A percentile compares a stretch with the other conserved stretches of the same genome.
Evolutionary conservation across 345 rosid genomes (phyloP).

Genomic region (Brassica incana): DNA sequence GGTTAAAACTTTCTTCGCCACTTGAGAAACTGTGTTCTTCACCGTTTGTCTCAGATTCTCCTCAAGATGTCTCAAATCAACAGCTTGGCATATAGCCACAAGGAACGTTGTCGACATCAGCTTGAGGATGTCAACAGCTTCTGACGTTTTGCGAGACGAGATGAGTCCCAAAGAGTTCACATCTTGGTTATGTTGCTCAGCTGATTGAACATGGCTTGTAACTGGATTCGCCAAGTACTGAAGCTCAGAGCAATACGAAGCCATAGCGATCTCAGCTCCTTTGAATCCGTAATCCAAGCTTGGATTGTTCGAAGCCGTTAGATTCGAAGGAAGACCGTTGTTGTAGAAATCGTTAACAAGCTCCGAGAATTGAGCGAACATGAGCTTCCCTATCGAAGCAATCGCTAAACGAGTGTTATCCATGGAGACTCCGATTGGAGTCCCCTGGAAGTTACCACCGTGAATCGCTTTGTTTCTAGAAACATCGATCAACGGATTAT

Average conservation of each 20-base stretch:
- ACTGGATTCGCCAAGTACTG: constrained; percentile 76
- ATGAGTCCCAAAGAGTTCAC: constrained; percentile 74
- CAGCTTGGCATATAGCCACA: constrained; percentile 66
- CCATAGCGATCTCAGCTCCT: constrained; percentile 88
- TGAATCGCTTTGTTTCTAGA: constrained; percentile 68
- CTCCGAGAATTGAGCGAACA: constrained; percentile 80
- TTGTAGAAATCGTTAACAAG: constrained; percentile 78
- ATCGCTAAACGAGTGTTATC: constrained; percentile 69
- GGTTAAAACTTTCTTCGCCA: constrained; percentile 53
- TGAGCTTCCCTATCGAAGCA: constrained; percentile 73
- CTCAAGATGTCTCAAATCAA: constrained; percentile 71
- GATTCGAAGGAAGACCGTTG: constrained; percentile 81
- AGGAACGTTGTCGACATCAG: constrained; percentile 71
- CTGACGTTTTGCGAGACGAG: constrained; percentile 65
- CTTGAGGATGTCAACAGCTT: constrained; percentile 63
- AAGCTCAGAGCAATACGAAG: constrained; percentile 77
- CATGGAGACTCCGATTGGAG: constrained; percentile 87
- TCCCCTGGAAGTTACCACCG: constrained; percentile 86
- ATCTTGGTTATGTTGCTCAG: constrained; percentile 79
- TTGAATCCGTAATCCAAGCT: constrained; percentile 81
- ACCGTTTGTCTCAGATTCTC: constrained; percentile 66
- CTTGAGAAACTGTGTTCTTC: constrained; percentile 57
- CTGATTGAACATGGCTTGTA: constrained; percentile 73
- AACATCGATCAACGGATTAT: constrained; percentile 75
- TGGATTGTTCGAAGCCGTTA: constrained; percentile 60